Conservation (phyloP, 1,284 basidiomycete genomes). For the Cystobasidium sp. region DNA sequence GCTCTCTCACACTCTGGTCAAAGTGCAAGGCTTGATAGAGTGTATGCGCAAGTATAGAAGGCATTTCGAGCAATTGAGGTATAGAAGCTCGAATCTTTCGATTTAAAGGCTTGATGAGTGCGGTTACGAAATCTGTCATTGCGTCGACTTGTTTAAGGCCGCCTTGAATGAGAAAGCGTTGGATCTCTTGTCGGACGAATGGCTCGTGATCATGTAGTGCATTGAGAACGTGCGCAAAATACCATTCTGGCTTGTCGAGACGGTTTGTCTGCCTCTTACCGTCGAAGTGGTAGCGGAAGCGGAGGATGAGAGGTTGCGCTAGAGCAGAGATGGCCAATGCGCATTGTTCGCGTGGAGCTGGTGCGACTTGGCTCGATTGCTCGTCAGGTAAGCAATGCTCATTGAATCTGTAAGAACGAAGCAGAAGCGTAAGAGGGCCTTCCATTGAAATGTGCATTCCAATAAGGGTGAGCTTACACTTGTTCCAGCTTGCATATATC, state of each 20-base stretch:
- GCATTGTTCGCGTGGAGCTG: slow-evolving; percentile 56
- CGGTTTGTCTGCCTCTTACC: slow-evolving; percentile 83
- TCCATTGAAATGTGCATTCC: not conserved
- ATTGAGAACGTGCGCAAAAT: slow-evolving; percentile 86
- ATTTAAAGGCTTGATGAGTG: slow-evolving; percentile 48
- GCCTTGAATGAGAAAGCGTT: slow-evolving; percentile 69
- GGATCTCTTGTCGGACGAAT: slow-evolving; percentile 77
- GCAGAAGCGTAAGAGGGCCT: not conserved
- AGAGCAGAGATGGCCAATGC: slow-evolving; percentile 82
- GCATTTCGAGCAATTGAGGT: slow-evolving; percentile 73
- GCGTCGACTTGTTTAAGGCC: slow-evolving; percentile 71
- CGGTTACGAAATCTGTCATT: slow-evolving; percentile 67
- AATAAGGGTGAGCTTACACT: slow-evolving; percentile 63
- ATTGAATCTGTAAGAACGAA: not conserved
- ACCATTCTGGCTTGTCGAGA: slow-evolving; percentile 98
- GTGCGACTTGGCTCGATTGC: slow-evolving; percentile 60
- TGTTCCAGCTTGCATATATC: slow-evolving; percentile 76
- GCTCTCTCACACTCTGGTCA: slow-evolving; percentile 77
- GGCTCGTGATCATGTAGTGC: slow-evolving; percentile 75
- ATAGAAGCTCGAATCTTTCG: slow-evolving; percentile 73
- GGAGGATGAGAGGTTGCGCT: slow-evolving; percentile 78
- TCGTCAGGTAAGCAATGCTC: slow-evolving; percentile 13
- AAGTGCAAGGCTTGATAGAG: slow-evolving; percentile 90
- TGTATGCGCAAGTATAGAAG: slow-evolving; percentile 88
- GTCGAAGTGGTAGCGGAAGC: slow-evolving; percentile 97